Percentiles rank a stretch among this genome's conserved stretches.
These are phyloP conservation scores for Cruciata laevipes DNA, from an alignment of 257 asterid species.

Conservation along the genomic window DNA sequence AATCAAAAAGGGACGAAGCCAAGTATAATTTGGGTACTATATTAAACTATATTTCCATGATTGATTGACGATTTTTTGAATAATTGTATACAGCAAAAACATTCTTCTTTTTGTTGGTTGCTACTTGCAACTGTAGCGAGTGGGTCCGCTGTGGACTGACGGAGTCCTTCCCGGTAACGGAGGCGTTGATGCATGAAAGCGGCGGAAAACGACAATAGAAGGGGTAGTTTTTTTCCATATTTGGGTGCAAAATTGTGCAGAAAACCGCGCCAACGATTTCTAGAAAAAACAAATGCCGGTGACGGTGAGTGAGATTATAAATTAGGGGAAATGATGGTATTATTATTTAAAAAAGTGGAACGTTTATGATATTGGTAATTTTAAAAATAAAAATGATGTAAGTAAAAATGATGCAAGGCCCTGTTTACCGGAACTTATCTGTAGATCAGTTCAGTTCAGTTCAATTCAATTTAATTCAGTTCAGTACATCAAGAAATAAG, in stretches of 20 bases:
- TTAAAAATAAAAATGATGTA: too few species aligned
- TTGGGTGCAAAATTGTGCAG: neutral
- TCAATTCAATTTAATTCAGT: too few species aligned
- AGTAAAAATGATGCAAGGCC: too few species aligned
- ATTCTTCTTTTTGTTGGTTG: neutral
- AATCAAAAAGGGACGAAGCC: neutral
- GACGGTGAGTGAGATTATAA: too few species aligned
- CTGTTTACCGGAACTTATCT: too few species aligned
- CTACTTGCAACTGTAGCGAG: too few species aligned
- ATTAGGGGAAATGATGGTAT: too few species aligned
- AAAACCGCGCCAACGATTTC: neutral
- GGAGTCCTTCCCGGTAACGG: neutral
- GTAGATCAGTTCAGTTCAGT: too few species aligned
- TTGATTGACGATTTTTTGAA: neutral
- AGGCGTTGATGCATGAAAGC: conserved; percentile 8
- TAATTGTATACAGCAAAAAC: neutral
- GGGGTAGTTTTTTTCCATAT: neutral
- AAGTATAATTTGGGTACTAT: neutral
- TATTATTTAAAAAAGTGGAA: too few species aligned
- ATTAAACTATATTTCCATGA: neutral
- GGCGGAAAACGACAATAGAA: neutral
- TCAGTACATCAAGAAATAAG: too few species aligned
- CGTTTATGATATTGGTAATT: too few species aligned
- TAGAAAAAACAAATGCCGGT: too few species aligned
- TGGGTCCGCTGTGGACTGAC: neutral